Evolutionary conservation across 2,329 filamentous ascomycete genomes (phyloP).

Genomic region (Trichoderma endophyticum): DNA sequence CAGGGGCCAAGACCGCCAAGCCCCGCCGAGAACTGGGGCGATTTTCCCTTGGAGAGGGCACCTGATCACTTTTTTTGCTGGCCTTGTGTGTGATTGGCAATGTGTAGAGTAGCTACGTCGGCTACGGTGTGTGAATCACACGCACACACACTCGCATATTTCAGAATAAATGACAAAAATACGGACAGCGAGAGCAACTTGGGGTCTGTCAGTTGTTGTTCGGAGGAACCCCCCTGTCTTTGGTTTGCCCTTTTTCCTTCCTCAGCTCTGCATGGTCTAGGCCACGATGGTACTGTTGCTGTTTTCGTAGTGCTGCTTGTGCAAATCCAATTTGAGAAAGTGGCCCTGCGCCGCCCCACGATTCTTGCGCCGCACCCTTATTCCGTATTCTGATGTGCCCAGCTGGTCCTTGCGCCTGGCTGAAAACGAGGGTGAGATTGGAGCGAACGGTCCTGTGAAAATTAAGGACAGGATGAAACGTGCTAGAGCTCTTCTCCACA

Average conservation of each 20-base stretch:
- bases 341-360: constrained; percentile 13
- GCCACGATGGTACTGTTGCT: not conserved
- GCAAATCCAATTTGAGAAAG: constrained; percentile 15
- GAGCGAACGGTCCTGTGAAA: constrained; percentile 2
- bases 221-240: not conserved
- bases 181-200: not conserved
- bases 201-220: not conserved
- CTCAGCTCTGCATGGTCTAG: constrained; percentile 2
- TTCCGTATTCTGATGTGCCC: not conserved
- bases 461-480: constrained; percentile 10
- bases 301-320: not conserved
- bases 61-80: constrained; percentile 18
- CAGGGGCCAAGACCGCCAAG: constrained; percentile 14
- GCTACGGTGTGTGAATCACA: not conserved
- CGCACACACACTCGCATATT: not conserved
- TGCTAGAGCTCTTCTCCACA: constrained; percentile 12
- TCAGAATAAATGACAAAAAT: not conserved
- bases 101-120: not conserved
- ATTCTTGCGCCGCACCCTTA: constrained; percentile 4
- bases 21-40: constrained; percentile 13
- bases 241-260: not conserved
- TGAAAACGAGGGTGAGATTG: constrained; percentile 6
- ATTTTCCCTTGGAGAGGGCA: constrained; percentile 9
- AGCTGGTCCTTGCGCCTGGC: constrained; percentile 5
- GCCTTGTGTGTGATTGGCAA: constrained; percentile 7